A percentile compares a stretch with the other conserved stretches of the same genome.
Conservation (phyloP, 306 rosid species). For the Citrullus mucosospermus region DNA sequence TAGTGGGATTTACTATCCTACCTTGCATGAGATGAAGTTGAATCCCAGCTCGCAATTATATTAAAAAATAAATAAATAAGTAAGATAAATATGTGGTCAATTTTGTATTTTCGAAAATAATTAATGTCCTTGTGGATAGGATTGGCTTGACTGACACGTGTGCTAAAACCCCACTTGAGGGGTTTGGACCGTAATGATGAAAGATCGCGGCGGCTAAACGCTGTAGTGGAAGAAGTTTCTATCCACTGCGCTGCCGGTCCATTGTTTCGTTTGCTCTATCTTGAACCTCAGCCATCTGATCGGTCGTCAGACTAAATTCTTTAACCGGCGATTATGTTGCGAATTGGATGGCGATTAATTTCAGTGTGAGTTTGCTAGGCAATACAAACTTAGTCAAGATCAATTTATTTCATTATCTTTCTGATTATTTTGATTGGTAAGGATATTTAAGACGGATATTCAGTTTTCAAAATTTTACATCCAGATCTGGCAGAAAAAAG, state of each 20-base stretch:
- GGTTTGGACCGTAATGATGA: neutral
- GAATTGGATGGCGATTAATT: neutral
- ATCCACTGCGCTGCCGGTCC: neutral
- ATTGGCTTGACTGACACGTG: neutral
- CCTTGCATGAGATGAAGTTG: no score
- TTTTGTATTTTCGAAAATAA: no score
- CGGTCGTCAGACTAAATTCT: no score
- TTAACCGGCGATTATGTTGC: neutral
- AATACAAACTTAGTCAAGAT: neutral
- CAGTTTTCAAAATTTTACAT: no score
- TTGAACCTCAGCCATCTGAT: neutral
- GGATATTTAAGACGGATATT: neutral
- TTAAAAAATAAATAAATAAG: no score
- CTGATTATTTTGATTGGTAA: neutral
- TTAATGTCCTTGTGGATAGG: neutral
- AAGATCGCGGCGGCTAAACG: neutral
- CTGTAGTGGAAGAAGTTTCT: neutral
- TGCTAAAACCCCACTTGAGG: neutral
- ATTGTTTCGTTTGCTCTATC: neutral
- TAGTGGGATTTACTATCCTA: no score
- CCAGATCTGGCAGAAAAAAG: no score
- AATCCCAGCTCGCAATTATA: no score
- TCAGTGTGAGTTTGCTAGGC: neutral
- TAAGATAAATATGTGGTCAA: no score
- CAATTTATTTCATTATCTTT: neutral